Base-by-base conservation (phyloP, 2,329 filamentous ascomycete genomes). In the Elsinoe necatrix region DNA sequence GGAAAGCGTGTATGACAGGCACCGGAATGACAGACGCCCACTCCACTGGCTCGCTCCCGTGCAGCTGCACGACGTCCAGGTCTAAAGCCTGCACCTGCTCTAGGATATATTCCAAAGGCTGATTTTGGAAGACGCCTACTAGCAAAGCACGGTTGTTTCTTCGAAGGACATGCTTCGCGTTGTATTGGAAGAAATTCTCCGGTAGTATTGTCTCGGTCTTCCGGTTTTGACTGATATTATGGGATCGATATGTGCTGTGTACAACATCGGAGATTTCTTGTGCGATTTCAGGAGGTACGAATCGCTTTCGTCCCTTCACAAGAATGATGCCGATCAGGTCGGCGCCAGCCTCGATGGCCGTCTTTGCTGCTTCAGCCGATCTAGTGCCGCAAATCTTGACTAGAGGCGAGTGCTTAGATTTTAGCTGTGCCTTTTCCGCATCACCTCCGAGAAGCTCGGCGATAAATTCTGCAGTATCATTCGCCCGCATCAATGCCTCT, bases 341-440 rank as follows among this genome's bases (percentile, higher is more conserved):
- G 29, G 93, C 93, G 23, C 91, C 91, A 37, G 89, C 85, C 67
- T 91, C 83, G 47, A 95, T 82, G 14, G 93, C 93, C 60, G 83
- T 81, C 56, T 81, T 77, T 4, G 93, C 93, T 14, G 85, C 89
- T 67, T 95, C 89, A 8, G 84, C 79, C 58, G 83, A 89, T 58
- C 92, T 81, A 7, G 91, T 97, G 4, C 93, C 93, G 69, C 93
- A 98, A 21, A 98, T 95, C 74, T 98, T 98, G 62, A 96, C 90
- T 27, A 93, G 77, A 1, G 89, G 76, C 14, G 73, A 71, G 25
- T 71, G 61, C 23, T 63, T 66, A 78, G 39, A 61, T 2, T 58
- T 60, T 14, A 60, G 39, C 45, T 66, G 63, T 23, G 63, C 61
- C n/a, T 65, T 61, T 27, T 65, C 61, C 8, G 65, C 63, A 18